Percentiles rank a stretch among this genome's conserved stretches.
phyloP scores from a whole-genome alignment of 179 eudicot species.

The Sideroxylon spinosum region DNA sequence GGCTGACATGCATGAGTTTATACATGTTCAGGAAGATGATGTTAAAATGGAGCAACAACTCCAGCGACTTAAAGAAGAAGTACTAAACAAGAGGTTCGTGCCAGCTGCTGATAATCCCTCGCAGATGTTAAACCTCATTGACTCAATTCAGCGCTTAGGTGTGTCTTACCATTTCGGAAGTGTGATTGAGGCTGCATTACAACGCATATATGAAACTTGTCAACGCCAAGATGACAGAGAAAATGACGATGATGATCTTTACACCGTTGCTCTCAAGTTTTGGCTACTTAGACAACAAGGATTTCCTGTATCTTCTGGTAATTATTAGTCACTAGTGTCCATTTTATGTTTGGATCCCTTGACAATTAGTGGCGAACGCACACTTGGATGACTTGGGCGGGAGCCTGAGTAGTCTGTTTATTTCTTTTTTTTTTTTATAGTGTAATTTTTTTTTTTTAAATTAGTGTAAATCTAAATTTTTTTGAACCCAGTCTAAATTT shows the following conservation, averaged over 20 bases:
- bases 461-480: too few relatives aligned
- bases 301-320: not conserved
- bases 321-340: not conserved
- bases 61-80: not conserved
- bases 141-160: not conserved
- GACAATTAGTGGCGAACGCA: too few relatives aligned
- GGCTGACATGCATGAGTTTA: too few relatives aligned
- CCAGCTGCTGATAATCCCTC: not conserved
- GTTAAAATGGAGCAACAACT: not conserved
- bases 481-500: too few relatives aligned
- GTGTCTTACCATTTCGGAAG: slow-evolving; percentile 4
- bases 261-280: slow-evolving; percentile 1
- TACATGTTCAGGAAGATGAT: not conserved
- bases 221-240: not conserved
- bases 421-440: too few relatives aligned
- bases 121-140: not conserved
- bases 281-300: slow-evolving; percentile 8
- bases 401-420: too few relatives aligned
- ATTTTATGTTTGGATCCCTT: too few relatives aligned
- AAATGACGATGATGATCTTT: not conserved
- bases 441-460: too few relatives aligned
- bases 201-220: not conserved
- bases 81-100: not conserved
- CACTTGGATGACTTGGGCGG: too few relatives aligned
- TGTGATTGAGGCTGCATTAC: not conserved